Percentiles rank a stretch among this genome's conserved stretches.
Evolutionary conservation across 345 rosid genomes (phyloP).

Genomic region (Physaria fendleri): DNA sequence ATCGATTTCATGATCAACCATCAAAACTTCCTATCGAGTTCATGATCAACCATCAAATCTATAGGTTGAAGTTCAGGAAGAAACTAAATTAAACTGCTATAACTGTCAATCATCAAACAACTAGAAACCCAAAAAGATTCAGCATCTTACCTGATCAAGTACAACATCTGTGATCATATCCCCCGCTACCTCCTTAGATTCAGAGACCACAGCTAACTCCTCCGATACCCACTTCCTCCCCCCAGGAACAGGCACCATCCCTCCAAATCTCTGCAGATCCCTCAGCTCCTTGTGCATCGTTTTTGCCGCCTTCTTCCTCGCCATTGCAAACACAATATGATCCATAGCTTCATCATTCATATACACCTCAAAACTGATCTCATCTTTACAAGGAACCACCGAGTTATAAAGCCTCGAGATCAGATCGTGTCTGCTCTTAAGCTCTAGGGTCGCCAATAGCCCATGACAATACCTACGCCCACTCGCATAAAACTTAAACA

Average conservation of each 20-base stretch:
- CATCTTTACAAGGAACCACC: conserved; percentile 83
- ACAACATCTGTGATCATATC: conserved; percentile 81
- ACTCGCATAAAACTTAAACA: conserved; percentile 88
- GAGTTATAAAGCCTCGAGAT: conserved; percentile 60
- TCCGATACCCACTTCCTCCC: conserved; percentile 81
- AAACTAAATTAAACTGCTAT: neutral
- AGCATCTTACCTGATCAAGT: conserved; percentile 73
- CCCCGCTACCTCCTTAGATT: conserved; percentile 87
- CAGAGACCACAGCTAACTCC: conserved; percentile 67
- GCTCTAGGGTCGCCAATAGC: conserved; percentile 85
- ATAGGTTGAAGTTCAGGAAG: neutral
- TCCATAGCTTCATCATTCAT: conserved; percentile 96
- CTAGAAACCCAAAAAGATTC: neutral
- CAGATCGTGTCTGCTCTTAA: conserved; percentile 92
- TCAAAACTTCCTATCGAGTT: neutral
- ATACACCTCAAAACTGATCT: conserved; percentile 79
- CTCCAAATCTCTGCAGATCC: conserved; percentile 75
- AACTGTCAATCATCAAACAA: neutral
- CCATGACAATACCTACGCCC: conserved; percentile 92
- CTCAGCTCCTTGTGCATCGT: conserved; percentile 74
- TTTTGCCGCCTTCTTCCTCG: conserved; percentile 81
- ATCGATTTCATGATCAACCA: neutral
- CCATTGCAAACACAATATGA: conserved; percentile 68
- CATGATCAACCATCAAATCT: neutral
- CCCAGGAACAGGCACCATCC: conserved; percentile 33